A percentile compares a stretch with the other conserved stretches of the same genome.
phyloP scores from a whole-genome alignment of 2,329 filamentous ascomycete species.

The Pyricularia sp. region DNA sequence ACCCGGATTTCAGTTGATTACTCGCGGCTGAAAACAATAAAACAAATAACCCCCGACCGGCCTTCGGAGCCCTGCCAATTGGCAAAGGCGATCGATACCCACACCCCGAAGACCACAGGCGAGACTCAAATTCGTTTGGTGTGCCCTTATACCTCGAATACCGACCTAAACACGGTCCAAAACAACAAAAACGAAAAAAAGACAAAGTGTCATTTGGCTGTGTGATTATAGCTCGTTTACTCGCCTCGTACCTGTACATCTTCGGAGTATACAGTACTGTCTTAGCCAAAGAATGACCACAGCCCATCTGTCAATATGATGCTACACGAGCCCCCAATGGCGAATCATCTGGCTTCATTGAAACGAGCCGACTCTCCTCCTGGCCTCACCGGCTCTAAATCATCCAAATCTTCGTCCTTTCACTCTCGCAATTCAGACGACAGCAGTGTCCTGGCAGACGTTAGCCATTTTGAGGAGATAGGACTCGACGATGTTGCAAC shows the following conservation, averaged over 20 bases:
- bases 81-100: not conserved
- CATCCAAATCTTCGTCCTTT: slow-evolving; percentile 81
- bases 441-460: slow-evolving; percentile 55
- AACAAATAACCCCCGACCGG: not conserved
- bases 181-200: not conserved
- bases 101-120: not conserved
- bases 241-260: not conserved
- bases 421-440: slow-evolving; percentile 68
- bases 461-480: slow-evolving; percentile 86
- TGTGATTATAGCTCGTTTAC: not conserved
- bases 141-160: not conserved
- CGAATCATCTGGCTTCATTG: slow-evolving; percentile 22
- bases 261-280: not conserved
- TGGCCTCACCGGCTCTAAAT: slow-evolving; percentile 71
- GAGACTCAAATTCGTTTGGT: not conserved
- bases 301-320: slow-evolving; percentile 19
- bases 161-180: not conserved
- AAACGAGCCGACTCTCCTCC: slow-evolving; percentile 53
- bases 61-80: not conserved
- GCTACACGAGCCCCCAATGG: slow-evolving; percentile 23
- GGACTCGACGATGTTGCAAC: slow-evolving; percentile 53
- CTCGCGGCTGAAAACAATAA: not conserved
- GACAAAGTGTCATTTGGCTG: not conserved
- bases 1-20: not conserved
- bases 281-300: not conserved